A percentile compares a stretch with the other conserved stretches of the same genome.
Conservation (phyloP, 2,329 filamentous ascomycete species). For the Ambrosiella xylebori region DNA sequence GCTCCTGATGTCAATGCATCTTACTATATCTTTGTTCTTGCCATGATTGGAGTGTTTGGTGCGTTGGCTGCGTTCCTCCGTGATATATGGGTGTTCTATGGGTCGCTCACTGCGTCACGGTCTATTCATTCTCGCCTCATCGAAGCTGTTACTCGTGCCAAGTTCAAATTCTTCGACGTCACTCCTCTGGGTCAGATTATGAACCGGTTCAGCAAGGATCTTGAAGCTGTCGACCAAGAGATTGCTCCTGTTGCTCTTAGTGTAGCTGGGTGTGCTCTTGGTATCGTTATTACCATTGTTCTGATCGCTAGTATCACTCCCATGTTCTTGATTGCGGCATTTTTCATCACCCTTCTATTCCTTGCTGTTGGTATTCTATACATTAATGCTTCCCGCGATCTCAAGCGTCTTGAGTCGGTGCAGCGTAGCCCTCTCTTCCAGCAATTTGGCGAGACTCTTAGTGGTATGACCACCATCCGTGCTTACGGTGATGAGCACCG, state of each 20-base stretch:
- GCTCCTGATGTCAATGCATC: slow-evolving; percentile 48
- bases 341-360: slow-evolving; percentile 74
- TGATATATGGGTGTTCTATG: slow-evolving; percentile 81
- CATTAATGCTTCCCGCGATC: slow-evolving; percentile 76
- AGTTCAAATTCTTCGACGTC: slow-evolving; percentile 95
- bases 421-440: slow-evolving; percentile 92
- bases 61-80: slow-evolving; percentile 67
- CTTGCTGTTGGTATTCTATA: slow-evolving; percentile 75
- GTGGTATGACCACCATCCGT: slow-evolving; percentile 88
- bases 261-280: slow-evolving; percentile 45
- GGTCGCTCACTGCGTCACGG: slow-evolving; percentile 74
- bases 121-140: slow-evolving; percentile 69
- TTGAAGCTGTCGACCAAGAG: slow-evolving; percentile 89
- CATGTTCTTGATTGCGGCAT: slow-evolving; percentile 68
- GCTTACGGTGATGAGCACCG: slow-evolving; percentile 88
- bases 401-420: slow-evolving; percentile 88
- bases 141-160: slow-evolving; percentile 63
- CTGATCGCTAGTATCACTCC: slow-evolving; percentile 82
- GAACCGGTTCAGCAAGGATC: slow-evolving; percentile 96
- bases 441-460: slow-evolving; percentile 90
- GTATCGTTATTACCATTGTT: slow-evolving; percentile 66
- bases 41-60: slow-evolving; percentile 58
- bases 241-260: slow-evolving; percentile 80
- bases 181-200: slow-evolving; percentile 92
- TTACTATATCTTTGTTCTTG: slow-evolving; percentile 77